Base-by-base conservation (phyloP, 495 filamentous ascomycete species). In the Aspergillus baeticus region DNA sequence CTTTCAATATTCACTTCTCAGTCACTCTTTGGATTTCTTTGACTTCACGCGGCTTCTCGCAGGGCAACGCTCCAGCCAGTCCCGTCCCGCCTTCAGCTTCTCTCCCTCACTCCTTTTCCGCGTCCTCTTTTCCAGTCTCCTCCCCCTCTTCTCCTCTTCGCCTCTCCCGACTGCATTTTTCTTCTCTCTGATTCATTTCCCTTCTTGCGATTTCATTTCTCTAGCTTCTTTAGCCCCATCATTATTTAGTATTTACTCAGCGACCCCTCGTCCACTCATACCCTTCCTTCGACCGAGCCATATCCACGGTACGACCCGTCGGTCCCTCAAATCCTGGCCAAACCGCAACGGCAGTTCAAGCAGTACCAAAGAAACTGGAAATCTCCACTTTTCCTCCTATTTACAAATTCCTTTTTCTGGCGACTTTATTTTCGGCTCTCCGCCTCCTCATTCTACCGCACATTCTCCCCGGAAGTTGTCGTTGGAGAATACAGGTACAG, bases 381-480 rank as follows among this genome's bases (percentile, higher is more conserved):
- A 55, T 52, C 55, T 57, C 59, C 64, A 55, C 57, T 55, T 31
- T 42, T 52, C 57, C 51, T 61, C 60, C 63, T 73, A 66, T 76
- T 74, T 69, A 72, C 71, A 67, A 69, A 60, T 72, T 72, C 62
- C 72, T 71, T 39, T 62, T 70, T 70, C 66, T 67, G 49, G 43
- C 49, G 41, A 31, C 57, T 44, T 46, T 11, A 36, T 54, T 51
- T 47, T 33, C 47, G 29, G 38, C 47, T 55, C 22, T 42, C 46
- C 38, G 13, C 51, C 36, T 43, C 23, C 36, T 59, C 14, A 18
- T 36, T 42, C 34, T 47, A 52, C 58, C 63, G 37, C 22, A 20
- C 8, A 10, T 18, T 42, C 36, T 33, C 11, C 23, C 37, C 3
- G 4, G 20, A 15, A n/a, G 14, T 17, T 29, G 21, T 39, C 29